Evolutionary conservation across 2,329 filamentous ascomycete species (phyloP), one percentile per base, ranked within the genome.

Genomic region (Exserohilum rostratum): DNA sequence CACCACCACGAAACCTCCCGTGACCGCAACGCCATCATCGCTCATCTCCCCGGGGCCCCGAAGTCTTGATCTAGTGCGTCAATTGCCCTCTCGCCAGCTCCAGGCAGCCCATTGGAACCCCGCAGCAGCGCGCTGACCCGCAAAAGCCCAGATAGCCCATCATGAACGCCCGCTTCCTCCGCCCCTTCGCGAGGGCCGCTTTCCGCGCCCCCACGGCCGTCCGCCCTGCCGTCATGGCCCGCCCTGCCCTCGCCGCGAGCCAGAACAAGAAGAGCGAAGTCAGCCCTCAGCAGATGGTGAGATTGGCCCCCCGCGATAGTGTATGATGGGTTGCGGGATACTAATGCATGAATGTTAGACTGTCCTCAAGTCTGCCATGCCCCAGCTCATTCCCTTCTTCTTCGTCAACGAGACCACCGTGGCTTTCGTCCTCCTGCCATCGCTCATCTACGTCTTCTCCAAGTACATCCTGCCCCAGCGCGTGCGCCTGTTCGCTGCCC

Each of bases 371-470:
- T 76, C 76, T 58, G 76, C 74, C 57, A 78, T 78, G 76, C 76
- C 76, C 56, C 76, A 78, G 69, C 76, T 78, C 56, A 71, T 78
- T 44, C 76, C 76, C 61, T 78, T 78, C 72, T 78, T 77, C 72
- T 77, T 77, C 71, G 74, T 78, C 67, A 78, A 77, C 70, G 76
- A 78, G 73, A 74, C 70, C 55, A 75, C 72, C 58, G 64, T 72
- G 60, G 76, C 75, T 42, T 77, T 77, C 62, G 64, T 77, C 66
- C 64, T 75, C 53, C 65, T 78, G 38, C 76, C 76, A 39, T 69
- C 73, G 49, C 72, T 78, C 62, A 76, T 78, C 73, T 78, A 77
- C 69, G 50, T 78, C 64, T 68, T 77, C 64, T 76, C 75, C 60
- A 78, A 78, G 64, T 78, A 78, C 71, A 70, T 76, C 55, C 72